Evolutionary conservation across 805 yeast species (phyloP).

Genomic region (Starmera caribaea): DNA sequence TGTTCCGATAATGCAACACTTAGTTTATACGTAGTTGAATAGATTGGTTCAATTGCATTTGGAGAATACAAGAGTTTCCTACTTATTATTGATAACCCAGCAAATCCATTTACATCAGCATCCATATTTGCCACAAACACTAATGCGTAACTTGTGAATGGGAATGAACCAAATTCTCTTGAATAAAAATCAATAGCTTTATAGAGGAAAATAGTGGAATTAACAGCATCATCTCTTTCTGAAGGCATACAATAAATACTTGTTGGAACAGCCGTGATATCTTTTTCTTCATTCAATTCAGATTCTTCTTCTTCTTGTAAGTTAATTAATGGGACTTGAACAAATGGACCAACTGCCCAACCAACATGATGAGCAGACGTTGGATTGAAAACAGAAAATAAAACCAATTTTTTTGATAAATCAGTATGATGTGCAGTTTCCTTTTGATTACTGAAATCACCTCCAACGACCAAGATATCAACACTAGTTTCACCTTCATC

Average conservation of each 20-base stretch:
- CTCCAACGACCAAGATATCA: conserved; percentile 59
- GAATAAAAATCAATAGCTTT: conserved; percentile 77
- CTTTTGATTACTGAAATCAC: conserved; percentile 55
- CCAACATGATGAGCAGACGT: conserved; percentile 92
- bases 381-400: conserved; percentile 71
- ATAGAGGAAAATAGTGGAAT: conserved; percentile 68
- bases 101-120: conserved; percentile 48
- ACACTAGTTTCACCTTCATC: conserved; percentile 22
- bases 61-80: conserved; percentile 63
- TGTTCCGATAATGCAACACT: conserved; percentile 72
- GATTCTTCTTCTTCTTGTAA: conserved; percentile 21
- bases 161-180: conserved; percentile 87
- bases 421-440: conserved; percentile 74
- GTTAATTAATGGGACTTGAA: conserved; percentile 45
- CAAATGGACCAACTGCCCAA: conserved; percentile 89
- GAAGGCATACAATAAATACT: conserved; percentile 58
- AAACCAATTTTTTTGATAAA: conserved; percentile 59
- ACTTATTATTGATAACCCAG: conserved; percentile 58
- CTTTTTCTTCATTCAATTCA: conserved; percentile 22
- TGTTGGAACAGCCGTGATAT: conserved; percentile 38
- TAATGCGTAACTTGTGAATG: conserved; percentile 73
- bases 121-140: conserved; percentile 59
- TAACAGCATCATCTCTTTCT: conserved; percentile 42
- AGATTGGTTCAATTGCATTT: conserved; percentile 68
- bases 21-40: conserved; percentile 55